Base-by-base conservation (phyloP, 2,329 filamentous ascomycete species). In the Esteya vermicola region DNA sequence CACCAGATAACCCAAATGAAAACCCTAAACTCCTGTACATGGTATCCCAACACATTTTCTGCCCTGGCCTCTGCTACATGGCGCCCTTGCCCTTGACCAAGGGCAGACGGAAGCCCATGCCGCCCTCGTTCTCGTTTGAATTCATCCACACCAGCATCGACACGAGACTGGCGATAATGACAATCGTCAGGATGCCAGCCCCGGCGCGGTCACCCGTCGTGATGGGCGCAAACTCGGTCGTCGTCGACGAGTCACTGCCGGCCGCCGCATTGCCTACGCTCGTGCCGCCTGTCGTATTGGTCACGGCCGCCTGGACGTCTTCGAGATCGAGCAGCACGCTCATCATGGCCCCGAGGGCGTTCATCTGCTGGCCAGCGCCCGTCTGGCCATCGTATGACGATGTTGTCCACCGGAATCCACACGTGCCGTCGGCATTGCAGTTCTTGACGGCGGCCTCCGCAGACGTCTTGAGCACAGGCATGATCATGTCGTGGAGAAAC, bases 381-480 rank as follows among this genome's bases (percentile, higher is more conserved):
- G 53, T 59, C 43, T 59, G 65, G 23, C 63, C 62, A 1, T 65
- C 52, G 44, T 61, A 57, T 4, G 41, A 50, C 0, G 63, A 60
- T 0, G 56, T 49, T 31, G 44, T 66, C 80, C 79, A 85, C 49
- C 69, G 68, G 47, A 80, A 72, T n/a, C 78, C 75, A 52, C 81
- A 85, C 21, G 64, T 62, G n/a, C 70, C 67, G 9, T 72, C 67
- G 9, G 67, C 20, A 4, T 39, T 73, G 55, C 80, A 85, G 43
- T 74, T 69, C 31, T 63, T 64, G 2, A 74, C 70, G 1, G 78
- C 81, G 0, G 69, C 77, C 40, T 63, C 43, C 6, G 78, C 63
- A 1, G 78, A 80, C 1, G 60, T 66, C 41, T 62, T 59, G 7
- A 85, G 62, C 25, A 73, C 65, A 1, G 74, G 67, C 42, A 71